Base-by-base conservation (phyloP, 2,329 filamentous ascomycete genomes). In the Cladophialophora psammophila region DNA sequence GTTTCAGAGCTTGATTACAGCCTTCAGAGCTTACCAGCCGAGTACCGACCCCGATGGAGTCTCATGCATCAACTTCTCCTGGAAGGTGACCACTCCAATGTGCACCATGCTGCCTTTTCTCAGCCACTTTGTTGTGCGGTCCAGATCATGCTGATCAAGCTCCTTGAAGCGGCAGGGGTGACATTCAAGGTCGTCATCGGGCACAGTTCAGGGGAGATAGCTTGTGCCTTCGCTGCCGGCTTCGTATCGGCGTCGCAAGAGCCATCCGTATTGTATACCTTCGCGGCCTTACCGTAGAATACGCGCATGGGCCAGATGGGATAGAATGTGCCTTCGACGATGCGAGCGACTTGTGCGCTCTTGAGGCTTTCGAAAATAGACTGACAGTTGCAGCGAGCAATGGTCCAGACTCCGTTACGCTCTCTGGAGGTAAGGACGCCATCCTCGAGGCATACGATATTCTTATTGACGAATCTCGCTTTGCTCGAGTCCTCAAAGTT, bases 151-250 rank as follows among this genome's bases (percentile, higher is more conserved):
- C 60, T 80, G 0, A 70, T 76, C 1, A 72, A 78, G 20, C 58
- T 79, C 1, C 72, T 79, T 1, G 26, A 20, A 0, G 12, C 53
- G 0, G 75, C 71, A 72, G 73, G 72, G 1, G 65, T 79, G 5
- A 26, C 34, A 0, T 74, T 76, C 9, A 13, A 58, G 0, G 60
- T 69, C 1, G 75, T 77, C 3, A 65, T 78, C 0, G 78, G 78
- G 0, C 77, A 80, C 61, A 78, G 77, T 0, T 73, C 69, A 12
- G 78, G 78, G 1, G 78, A 80, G 65, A 79, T 80, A 42, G 76
- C 72, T 1, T 77, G 77, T 1, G 77, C 78, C 0, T 80, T 78
- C 68, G 74, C 76, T 2, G 70, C 74, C 0, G 72, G 74, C 12
- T 40, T 31, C 38, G 36, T 75, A 12, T 53, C 65, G 10, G 32